Base-by-base conservation (phyloP, 495 filamentous ascomycete genomes). In the Aspergillus avenaceus region DNA sequence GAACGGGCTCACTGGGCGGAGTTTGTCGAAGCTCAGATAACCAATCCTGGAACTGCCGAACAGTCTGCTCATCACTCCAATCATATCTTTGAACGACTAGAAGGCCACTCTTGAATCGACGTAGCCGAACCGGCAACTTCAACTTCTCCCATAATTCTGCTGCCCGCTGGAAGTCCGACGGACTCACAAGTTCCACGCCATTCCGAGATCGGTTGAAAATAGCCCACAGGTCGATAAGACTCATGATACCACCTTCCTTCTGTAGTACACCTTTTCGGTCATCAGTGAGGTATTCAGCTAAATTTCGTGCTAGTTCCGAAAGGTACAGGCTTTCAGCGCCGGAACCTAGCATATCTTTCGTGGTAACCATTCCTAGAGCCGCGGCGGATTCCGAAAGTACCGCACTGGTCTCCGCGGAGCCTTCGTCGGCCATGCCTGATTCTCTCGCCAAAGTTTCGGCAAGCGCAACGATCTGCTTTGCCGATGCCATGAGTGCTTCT, bases 121-220 rank as follows among this genome's bases (percentile, higher is more conserved):
- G 80, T 27, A 97, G 66, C 34, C 93, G 81, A 4, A 99, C 85
- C 12, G 93, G 93, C 18, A 99, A 71, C 59, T 80, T 86, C 18
- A 99, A 71, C 56, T 87, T 88, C 61, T 93, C 91, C 87, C 92
- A 99, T 25, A 96, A 62, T 41, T 79, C 73, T 2, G 89, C 88
- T 2, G 95, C 95, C 60, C 88, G 90, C 60, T 93, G 87, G 56
- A 97, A 95, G 60, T 99, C 93, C 6, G 82, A 74, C 0, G 93
- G 93, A 54, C 88, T 95, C 53, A 97, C 85, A 8, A 99, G 77
- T 63, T 99, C 95, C 8, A 99, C 91, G 8, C 93, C 93, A 45
- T 90, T 90, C 32, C 95, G 79, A 19, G 89, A 89, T n/a, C 93
- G 86, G 60, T 99, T 99, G 74, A 97, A 97, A 26, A 96, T 79